Base-by-base conservation (phyloP, 345 rosid genomes). In the Eucalyptus marginata region DNA sequence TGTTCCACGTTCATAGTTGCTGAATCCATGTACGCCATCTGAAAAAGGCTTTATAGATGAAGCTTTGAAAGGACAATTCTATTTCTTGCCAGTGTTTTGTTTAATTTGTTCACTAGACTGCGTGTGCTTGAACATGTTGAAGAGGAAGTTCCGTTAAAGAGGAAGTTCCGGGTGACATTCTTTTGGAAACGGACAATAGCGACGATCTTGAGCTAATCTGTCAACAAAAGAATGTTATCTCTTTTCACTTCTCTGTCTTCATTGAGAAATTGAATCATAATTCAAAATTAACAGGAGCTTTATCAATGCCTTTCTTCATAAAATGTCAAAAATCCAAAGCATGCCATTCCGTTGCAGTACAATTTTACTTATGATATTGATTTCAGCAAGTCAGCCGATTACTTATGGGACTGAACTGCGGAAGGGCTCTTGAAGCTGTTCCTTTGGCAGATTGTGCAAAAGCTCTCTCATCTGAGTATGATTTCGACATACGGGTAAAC, bases 301-400 rank as follows among this genome's bases (percentile, higher is more conserved):
- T 59, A 27, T 64, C 9, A 15, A n/a, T 31, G 24, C 13, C 43
- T 58, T 33, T 31, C 5, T 43, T 85, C 50, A 31, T 89, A 44
- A 27, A 71, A 13, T 80, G 51, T 40, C 54, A 31, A 47, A 76
- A 33, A 40, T 84, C 88, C 81, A 83, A 59, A 76, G 13, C 47
- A 2, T 51, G 40, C 24, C 25, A 79, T 81, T 10, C 12, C 13
- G 40, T 85, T 68, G 9, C 49, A 40, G 58, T 87, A 81, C 40
- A 36, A 66, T 58, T 9, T 22, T 86, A 29, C 46, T 90, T 33
- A 36, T 15, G 16, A 40, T 89, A 36, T 29, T 87, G 36, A 90
- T 88, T 92, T 66, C 94, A 97, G 98, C 98, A 98, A 93, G 99
- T 95, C 66, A 94, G 94, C 89, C 93, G 97, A 71, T 87, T 97